Percentiles rank a stretch among this genome's conserved stretches.
These are phyloP conservation scores for Piper longum DNA, from an alignment of 164 flowering plant genomes.

Conservation along the genomic window DNA sequence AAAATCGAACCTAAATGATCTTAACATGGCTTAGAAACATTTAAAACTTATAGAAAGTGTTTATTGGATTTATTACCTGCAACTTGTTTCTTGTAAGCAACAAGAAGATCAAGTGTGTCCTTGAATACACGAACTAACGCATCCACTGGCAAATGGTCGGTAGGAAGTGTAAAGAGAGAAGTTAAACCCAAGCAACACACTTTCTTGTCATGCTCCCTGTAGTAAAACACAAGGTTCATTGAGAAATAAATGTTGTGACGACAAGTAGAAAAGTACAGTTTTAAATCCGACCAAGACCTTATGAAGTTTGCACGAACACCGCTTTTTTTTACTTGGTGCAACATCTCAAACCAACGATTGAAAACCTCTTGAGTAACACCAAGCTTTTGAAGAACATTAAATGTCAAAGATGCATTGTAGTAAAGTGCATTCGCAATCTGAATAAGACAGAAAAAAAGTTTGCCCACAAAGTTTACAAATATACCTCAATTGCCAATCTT, in stretches of 20 bases:
- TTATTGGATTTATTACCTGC: constrained; percentile 40
- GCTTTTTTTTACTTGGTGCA: constrained; percentile 79
- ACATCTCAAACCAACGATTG: constrained; percentile 84
- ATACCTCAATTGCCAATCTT: not conserved
- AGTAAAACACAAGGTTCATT: not conserved
- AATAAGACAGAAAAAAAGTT: constrained; percentile 5
- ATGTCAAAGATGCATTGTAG: constrained; percentile 69
- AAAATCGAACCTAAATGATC: not conserved
- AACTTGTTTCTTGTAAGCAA: constrained; percentile 90
- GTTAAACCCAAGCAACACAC: constrained; percentile 95
- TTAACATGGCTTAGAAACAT: not conserved
- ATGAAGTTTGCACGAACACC: constrained; percentile 68
- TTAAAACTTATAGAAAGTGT: not conserved
- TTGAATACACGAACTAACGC: constrained; percentile 73
- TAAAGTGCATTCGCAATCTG: constrained; percentile 91
- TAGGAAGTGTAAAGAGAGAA: constrained; percentile 70
- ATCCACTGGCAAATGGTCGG: constrained; percentile 65
- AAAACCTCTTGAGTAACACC: constrained; percentile 80
- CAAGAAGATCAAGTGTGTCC: constrained; percentile 78
- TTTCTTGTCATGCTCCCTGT: constrained; percentile 95
- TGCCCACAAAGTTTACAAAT: not conserved
- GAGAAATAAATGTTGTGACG: not conserved
- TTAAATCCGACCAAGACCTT: constrained; percentile 31
- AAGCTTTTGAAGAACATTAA: constrained; percentile 66
- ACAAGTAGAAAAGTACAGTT: not conserved